Conservation (phyloP, 1,284 basidiomycete genomes). For the Tausonia pullulans region DNA sequence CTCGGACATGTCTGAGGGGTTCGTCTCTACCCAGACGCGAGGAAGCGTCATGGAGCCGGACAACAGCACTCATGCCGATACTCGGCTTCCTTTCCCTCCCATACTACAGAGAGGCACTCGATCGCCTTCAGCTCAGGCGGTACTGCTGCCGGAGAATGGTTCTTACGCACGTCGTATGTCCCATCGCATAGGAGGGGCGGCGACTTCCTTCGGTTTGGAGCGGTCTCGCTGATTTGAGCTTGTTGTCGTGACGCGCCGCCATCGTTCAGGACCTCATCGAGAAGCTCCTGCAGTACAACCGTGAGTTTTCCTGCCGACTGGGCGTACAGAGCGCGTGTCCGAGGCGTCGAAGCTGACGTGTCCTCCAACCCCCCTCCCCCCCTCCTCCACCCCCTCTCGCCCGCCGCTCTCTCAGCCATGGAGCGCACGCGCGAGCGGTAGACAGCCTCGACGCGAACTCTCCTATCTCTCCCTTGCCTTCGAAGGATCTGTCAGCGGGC, state of each 20-base stretch:
- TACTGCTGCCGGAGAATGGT: constrained; percentile 98
- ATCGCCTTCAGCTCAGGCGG: constrained; percentile 77
- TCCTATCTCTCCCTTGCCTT: too few relatives aligned
- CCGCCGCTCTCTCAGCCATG: constrained; percentile 1
- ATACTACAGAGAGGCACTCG: constrained; percentile 71
- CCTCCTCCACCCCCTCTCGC: background rate
- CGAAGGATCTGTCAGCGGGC: too few relatives aligned
- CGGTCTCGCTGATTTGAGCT: background rate
- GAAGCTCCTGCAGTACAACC: constrained; percentile 60
- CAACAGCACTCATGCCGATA: background rate
- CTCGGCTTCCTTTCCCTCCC: background rate
- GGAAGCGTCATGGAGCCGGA: too few relatives aligned
- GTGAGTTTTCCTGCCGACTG: background rate
- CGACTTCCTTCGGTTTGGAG: background rate
- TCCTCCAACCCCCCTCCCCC: background rate
- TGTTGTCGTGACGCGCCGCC: background rate
- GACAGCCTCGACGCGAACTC: background rate
- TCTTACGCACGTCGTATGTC: constrained; percentile 64
- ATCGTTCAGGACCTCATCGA: constrained; percentile 65
- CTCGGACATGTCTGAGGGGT: constrained; percentile 76
- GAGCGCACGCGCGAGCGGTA: constrained; percentile 15
- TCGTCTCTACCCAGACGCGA: constrained; percentile 27
- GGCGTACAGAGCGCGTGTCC: background rate
- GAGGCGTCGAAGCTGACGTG: too few relatives aligned
- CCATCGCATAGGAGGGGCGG: too few relatives aligned